Evolutionary conservation across 208 protist species (phyloP).

Genomic region (Acanthamoeba castellanii): DNA sequence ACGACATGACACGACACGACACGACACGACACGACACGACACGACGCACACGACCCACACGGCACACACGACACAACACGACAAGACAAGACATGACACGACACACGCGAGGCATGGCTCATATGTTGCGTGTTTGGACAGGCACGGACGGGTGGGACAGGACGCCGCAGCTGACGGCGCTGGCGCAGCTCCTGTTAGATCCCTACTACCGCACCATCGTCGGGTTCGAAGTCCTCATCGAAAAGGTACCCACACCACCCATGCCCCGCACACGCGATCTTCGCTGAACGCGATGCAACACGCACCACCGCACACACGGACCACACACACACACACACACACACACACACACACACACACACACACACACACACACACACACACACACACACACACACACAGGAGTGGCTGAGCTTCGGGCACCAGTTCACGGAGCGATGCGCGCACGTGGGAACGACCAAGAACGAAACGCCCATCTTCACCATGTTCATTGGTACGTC

Average conservation of each 20-base stretch:
- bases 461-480: slow-evolving; percentile 36
- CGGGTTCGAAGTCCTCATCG: slow-evolving; percentile 86
- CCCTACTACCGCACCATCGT: slow-evolving; percentile 72
- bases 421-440: slow-evolving; percentile 38
- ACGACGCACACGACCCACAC: too few species aligned
- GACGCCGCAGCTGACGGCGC: slow-evolving; percentile 87
- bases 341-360: not conserved
- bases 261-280: not conserved
- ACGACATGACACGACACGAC: too few species aligned
- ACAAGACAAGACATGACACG: not conserved
- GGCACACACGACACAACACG: too few species aligned
- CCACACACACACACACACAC: too few species aligned
- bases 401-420: slow-evolving; percentile 58
- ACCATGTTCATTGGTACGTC: slow-evolving; percentile 57
- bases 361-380: not conserved
- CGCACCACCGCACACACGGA: too few species aligned
- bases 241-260: not conserved
- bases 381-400: not conserved
- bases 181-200: slow-evolving; percentile 72
- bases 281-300: slow-evolving; percentile 3
- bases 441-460: not conserved
- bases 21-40: too few species aligned
- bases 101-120: not conserved
- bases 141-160: slow-evolving; percentile 94
- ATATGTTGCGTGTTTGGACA: not conserved